Conservation (phyloP, 2,329 filamentous ascomycete genomes). For the Pseudocercospora pini-densiflorae region DNA sequence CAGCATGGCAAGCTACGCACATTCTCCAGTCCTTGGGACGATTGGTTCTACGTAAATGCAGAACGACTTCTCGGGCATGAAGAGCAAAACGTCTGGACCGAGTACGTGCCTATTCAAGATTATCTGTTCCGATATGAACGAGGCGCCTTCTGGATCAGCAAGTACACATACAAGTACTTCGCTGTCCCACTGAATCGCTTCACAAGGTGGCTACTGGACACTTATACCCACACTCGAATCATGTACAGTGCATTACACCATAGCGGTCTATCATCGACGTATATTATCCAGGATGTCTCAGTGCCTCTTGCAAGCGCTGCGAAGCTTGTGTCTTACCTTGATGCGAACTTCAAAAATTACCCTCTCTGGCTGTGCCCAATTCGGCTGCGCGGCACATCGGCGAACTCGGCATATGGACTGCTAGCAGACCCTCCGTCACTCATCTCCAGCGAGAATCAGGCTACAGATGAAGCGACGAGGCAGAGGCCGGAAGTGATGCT, state of each 20-base stretch:
- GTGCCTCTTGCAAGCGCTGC: not conserved
- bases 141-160: slow-evolving; percentile 67
- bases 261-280: not conserved
- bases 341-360: not conserved
- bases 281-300: not conserved
- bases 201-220: slow-evolving; percentile 38
- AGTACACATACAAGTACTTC: slow-evolving; percentile 65
- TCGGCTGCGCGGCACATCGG: not conserved
- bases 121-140: slow-evolving; percentile 65
- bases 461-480: too few species aligned
- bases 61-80: not conserved
- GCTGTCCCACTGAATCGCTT: slow-evolving; percentile 61
- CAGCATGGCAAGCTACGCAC: not conserved
- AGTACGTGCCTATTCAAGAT: not conserved
- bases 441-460: not conserved
- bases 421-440: not conserved
- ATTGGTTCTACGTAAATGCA: not conserved
- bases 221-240: not conserved
- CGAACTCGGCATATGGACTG: not conserved
- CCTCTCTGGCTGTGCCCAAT: not conserved
- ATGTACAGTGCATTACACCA: not conserved
- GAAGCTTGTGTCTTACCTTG: not conserved
- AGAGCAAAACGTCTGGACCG: not conserved
- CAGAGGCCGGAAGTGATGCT: not conserved
- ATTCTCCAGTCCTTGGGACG: not conserved